Evolutionary conservation across 2,329 filamentous ascomycete genomes (phyloP).

Genomic region (Coleophoma eucalyptorum): DNA sequence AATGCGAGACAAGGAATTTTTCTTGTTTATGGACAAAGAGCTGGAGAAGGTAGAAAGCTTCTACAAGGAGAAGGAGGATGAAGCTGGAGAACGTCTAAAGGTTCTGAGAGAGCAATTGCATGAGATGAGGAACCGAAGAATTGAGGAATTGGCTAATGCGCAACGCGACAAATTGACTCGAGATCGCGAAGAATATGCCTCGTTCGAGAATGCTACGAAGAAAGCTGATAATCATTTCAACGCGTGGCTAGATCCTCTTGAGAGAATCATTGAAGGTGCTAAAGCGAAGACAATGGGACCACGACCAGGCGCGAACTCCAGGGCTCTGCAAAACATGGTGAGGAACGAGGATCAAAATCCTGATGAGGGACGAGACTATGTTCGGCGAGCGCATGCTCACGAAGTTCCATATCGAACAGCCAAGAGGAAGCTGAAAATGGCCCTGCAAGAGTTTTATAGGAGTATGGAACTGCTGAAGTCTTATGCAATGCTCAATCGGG

Average conservation of each 20-base stretch:
- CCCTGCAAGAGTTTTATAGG: slow-evolving; percentile 87
- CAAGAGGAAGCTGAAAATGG: slow-evolving; percentile 84
- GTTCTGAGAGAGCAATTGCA: slow-evolving; percentile 81
- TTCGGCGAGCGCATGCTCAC: slow-evolving; percentile 40
- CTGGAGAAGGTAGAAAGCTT: slow-evolving; percentile 90
- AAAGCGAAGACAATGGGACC: slow-evolving; percentile 44
- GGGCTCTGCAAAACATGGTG: slow-evolving; percentile 48
- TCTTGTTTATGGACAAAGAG: slow-evolving; percentile 77
- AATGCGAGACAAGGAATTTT: slow-evolving; percentile 78
- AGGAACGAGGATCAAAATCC: slow-evolving; percentile 7
- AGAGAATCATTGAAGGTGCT: slow-evolving; percentile 28
- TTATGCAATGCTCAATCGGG: slow-evolving; percentile 85
- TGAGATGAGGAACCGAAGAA: slow-evolving; percentile 82
- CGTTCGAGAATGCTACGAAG: slow-evolving; percentile 10
- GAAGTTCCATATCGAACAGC: slow-evolving; percentile 80
- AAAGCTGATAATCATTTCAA: slow-evolving; percentile 17
- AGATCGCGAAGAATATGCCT: slow-evolving; percentile 13
- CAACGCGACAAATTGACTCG: slow-evolving; percentile 17
- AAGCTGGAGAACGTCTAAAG: slow-evolving; percentile 69
- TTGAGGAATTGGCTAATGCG: slow-evolving; percentile 56
- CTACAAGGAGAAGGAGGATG: slow-evolving; percentile 82
- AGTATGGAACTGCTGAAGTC: slow-evolving; percentile 85
- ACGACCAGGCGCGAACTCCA: slow-evolving; percentile 54
- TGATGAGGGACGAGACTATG: slow-evolving; percentile 38
- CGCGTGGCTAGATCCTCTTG: slow-evolving; percentile 48